These are phyloP conservation scores for Zygosaccharomyces gambellarensis DNA, from an alignment of 805 yeast species.

Conservation along the genomic window DNA sequence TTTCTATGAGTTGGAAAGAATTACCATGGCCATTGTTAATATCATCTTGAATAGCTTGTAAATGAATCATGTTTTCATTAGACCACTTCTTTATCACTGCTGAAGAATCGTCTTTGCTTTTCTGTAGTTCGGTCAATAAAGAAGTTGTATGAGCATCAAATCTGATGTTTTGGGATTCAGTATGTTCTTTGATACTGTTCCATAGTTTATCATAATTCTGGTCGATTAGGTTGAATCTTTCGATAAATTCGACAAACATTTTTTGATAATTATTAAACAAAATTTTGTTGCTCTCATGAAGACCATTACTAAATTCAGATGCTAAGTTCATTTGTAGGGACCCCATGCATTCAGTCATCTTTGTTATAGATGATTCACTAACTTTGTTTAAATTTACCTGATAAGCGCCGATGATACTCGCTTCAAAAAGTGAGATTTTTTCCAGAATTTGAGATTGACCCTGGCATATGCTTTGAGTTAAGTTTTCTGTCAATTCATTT, in stretches of 20 bases:
- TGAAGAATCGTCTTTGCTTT: neutral
- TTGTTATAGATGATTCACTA: neutral
- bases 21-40: neutral
- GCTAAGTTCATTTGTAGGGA: neutral
- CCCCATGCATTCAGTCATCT: neutral
- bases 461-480: slow-evolving; percentile 5
- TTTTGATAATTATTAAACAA: neutral
- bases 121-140: neutral
- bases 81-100: neutral
- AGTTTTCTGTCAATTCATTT: slow-evolving; percentile 3
- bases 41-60: neutral
- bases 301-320: neutral
- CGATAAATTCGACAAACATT: neutral
- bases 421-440: slow-evolving; percentile 7
- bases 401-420: slow-evolving; percentile 5
- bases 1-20: neutral
- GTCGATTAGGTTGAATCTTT: neutral
- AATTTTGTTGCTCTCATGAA: neutral
- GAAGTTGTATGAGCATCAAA: neutral
- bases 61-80: neutral
- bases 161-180: neutral
- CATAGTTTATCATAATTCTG: neutral
- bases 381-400: slow-evolving; percentile 1
- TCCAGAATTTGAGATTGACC: slow-evolving; percentile 4
- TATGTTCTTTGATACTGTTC: neutral